These are phyloP conservation scores for Protomyces inundatus DNA, from an alignment of 1,139 yeast genomes.

Conservation along the genomic window DNA sequence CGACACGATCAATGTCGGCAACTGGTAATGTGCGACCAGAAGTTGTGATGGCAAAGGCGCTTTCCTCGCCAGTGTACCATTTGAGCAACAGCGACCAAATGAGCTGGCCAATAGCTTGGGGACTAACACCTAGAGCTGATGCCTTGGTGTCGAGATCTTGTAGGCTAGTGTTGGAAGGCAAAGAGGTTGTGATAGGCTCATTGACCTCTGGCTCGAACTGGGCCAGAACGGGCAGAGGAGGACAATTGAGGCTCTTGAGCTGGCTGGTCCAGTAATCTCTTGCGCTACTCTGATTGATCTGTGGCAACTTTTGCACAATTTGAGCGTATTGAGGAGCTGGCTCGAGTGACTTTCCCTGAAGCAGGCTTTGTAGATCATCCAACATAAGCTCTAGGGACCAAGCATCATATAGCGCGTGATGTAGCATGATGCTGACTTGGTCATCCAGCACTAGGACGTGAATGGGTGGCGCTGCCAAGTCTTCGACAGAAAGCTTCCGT, in stretches of 20 bases:
- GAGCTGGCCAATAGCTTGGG: constrained; percentile 29
- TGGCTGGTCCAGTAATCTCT: constrained; percentile 27
- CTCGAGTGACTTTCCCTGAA: background rate
- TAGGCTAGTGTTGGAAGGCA: background rate
- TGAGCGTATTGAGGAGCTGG: constrained; percentile 21
- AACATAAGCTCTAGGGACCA: constrained; percentile 32
- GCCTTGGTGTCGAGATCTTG: constrained; percentile 2
- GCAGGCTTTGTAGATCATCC: constrained; percentile 23
- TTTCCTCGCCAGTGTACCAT: constrained; percentile 14
- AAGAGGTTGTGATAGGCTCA: background rate
- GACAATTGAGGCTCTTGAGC: constrained; percentile 1
- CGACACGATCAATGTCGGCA: constrained; percentile 19
- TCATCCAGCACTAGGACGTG: background rate
- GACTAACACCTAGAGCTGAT: constrained; percentile 8
- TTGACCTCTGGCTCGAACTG: background rate
- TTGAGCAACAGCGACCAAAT: constrained; percentile 30
- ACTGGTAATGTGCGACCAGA: constrained; percentile 28
- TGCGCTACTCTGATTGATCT: background rate
- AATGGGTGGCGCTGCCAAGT: constrained; percentile 28
- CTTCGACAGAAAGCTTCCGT: background rate
- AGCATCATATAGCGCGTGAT: constrained; percentile 34
- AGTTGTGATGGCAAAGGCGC: constrained; percentile 29
- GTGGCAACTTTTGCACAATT: background rate
- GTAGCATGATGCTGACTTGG: constrained; percentile 27
- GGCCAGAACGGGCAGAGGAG: constrained; percentile 2